These are phyloP conservation scores for Pyracantha coccinea DNA, from an alignment of 331 rosid species.

Conservation along the genomic window DNA sequence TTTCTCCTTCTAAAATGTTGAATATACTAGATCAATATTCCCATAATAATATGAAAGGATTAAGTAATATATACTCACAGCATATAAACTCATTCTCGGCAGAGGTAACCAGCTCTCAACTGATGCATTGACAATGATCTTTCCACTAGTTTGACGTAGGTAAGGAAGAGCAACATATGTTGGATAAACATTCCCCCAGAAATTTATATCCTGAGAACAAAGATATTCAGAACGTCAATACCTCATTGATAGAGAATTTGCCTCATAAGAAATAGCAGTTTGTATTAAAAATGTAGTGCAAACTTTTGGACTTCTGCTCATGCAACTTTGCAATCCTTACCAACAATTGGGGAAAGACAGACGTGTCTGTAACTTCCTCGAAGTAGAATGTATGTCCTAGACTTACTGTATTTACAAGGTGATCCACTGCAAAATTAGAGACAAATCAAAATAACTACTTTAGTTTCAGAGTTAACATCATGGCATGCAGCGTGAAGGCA, in stretches of 20 bases:
- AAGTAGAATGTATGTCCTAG: slow-evolving; percentile 91
- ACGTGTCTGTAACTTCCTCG: slow-evolving; percentile 74
- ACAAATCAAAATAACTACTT: neutral
- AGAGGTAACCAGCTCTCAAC: slow-evolving; percentile 82
- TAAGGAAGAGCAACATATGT: slow-evolving; percentile 76
- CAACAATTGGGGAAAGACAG: slow-evolving; percentile 72
- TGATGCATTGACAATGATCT: slow-evolving; percentile 63
- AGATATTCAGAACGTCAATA: neutral
- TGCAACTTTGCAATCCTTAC: slow-evolving; percentile 27
- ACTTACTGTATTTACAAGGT: slow-evolving; percentile 82
- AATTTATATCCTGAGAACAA: slow-evolving; percentile 60
- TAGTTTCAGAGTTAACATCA: neutral
- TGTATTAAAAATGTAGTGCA: neutral
- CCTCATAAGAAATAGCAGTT: neutral
- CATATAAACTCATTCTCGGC: slow-evolving; percentile 85
- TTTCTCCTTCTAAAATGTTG: neutral
- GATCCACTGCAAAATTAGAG: slow-evolving; percentile 54
- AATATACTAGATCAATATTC: neutral
- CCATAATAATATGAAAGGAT: neutral
- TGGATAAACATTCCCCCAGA: slow-evolving; percentile 91
- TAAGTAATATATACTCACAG: slow-evolving; percentile 37
- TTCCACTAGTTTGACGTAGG: slow-evolving; percentile 62
- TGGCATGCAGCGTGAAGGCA: neutral
- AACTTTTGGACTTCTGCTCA: neutral
- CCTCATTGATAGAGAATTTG: neutral